A percentile compares a stretch with the other conserved stretches of the same genome.
Conservation (phyloP, 805 yeast genomes). For the Brettanomyces sp. region DNA sequence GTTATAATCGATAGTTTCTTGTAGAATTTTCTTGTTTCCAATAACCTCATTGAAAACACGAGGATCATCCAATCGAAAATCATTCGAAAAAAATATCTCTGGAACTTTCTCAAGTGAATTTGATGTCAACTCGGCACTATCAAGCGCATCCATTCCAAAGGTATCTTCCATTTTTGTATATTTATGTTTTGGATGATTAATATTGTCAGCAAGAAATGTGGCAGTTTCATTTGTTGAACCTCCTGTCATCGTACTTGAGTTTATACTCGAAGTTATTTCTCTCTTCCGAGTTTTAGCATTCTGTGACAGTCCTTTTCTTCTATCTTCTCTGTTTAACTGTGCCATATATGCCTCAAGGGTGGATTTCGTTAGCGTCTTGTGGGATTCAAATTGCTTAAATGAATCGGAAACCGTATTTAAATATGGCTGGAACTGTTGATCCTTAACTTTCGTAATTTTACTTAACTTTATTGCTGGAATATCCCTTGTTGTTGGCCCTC, state of each 20-base stretch:
- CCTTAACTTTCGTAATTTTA: conserved; percentile 34
- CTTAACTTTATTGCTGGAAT: conserved; percentile 74
- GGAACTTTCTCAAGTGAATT: conserved; percentile 48
- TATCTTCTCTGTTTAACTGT: conserved; percentile 17
- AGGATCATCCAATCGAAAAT: conserved; percentile 83
- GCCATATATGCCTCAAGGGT: conserved; percentile 29
- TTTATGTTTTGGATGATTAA: too few relatives aligned
- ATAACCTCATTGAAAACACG: conserved; percentile 69
- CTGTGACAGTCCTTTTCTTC: conserved; percentile 3
- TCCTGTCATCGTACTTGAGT: not conserved
- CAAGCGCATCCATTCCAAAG: too few relatives aligned
- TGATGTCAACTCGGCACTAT: not conserved
- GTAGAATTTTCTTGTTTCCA: conserved; percentile 38
- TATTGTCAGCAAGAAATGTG: not conserved
- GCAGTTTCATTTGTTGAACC: not conserved
- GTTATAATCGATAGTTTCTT: conserved; percentile 23
- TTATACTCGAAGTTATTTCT: not conserved
- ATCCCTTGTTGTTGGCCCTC: conserved; percentile 69
- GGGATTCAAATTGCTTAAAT: conserved; percentile 33
- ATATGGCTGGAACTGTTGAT: conserved; percentile 35
- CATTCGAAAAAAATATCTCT: conserved; percentile 49
- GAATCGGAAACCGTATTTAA: conserved; percentile 33
- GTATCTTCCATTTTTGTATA: too few relatives aligned
- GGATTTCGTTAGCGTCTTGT: conserved; percentile 33
- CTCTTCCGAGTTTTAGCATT: not conserved